Base-by-base conservation (phyloP, 108 stramenopile genomes). In the Craspedostauros australis region DNA sequence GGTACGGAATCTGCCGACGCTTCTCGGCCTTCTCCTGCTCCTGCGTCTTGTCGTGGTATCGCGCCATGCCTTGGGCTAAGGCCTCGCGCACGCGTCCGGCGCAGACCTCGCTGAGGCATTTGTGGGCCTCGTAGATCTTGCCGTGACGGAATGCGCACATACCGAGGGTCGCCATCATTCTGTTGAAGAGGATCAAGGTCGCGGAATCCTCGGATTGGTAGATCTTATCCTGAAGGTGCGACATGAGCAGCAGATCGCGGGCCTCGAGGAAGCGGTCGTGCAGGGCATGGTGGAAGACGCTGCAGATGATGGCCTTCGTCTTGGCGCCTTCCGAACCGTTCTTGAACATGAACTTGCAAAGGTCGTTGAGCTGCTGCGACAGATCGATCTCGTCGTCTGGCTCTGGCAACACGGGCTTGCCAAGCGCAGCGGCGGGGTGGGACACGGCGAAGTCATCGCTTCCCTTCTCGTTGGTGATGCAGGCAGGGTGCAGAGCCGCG, bases 1-100 rank as follows among this genome's bases (percentile, higher is more conserved):
- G 93, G 70, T 90, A 97, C 3, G 96, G 94, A 34, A 95, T 76
- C 56, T 96, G 96, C 12, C 98, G 82, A 46, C 98, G 81, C 45
- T 90, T 89, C 59, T 98, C 98, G n/a, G 93, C 95, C 73, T 95
- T 95, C 68, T 97, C 98, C 65, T 95, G 88, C 47, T 96, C 95
- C 6, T 80, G 72, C 53, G 73, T 91, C 76, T 95, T 95, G 65
- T 97, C 95, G 67, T 47, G 72, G 57, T 75, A 86, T 9, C 84
- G 72, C 14, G 74, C 80, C 60, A 72, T 76, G 15, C 95, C 96
- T 62, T 99, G 98, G 1, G 98, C 98, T 36, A 99, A 61, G 19
- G 97, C 76, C 71, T 99, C 98, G 24, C 96, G 93, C 14, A 77
- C 81, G 9, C 95, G 73, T 18, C 85, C 78, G 21, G 82, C 79